Percentiles rank a stretch among this genome's conserved stretches.
Conservation (phyloP, 176 grass and related monocot genomes). For the Triticum dicoccoides region DNA sequence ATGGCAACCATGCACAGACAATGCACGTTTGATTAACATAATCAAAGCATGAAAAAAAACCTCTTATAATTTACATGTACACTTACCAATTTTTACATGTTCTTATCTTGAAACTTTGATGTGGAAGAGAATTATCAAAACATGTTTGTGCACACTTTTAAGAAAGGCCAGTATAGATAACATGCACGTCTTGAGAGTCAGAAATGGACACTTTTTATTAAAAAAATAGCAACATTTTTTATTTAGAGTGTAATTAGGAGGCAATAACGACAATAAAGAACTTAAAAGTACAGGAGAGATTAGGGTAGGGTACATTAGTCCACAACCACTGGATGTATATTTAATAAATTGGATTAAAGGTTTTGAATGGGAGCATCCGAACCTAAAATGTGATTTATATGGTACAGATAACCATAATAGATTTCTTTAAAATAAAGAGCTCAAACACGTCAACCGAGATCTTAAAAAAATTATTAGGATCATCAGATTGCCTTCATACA, state of each 20-base stretch:
- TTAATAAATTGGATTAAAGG: neutral
- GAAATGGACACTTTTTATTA: neutral
- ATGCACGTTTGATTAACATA: neutral
- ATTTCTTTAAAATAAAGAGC: slow-evolving; percentile 3
- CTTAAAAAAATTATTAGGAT: neutral
- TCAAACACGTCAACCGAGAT: neutral
- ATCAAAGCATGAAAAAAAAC: neutral
- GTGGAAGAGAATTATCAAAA: neutral
- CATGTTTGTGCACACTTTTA: neutral
- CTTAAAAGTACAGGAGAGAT: neutral
- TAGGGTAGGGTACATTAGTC: neutral
- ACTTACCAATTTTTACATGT: neutral
- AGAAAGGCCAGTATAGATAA: neutral
- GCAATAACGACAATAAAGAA: neutral
- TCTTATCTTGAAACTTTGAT: neutral
- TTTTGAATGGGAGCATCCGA: neutral
- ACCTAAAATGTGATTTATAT: neutral
- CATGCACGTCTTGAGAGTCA: neutral
- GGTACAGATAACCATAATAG: neutral
- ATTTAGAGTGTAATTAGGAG: neutral
- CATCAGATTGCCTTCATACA: neutral
- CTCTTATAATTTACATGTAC: neutral
- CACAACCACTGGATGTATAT: neutral
- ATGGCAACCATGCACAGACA: neutral
- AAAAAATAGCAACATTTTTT: neutral